A percentile compares a stretch with the other conserved stretches of the same genome.
Conservation (phyloP, 2,329 filamentous ascomycete species). For the Ophiocordyceps robertsii region DNA sequence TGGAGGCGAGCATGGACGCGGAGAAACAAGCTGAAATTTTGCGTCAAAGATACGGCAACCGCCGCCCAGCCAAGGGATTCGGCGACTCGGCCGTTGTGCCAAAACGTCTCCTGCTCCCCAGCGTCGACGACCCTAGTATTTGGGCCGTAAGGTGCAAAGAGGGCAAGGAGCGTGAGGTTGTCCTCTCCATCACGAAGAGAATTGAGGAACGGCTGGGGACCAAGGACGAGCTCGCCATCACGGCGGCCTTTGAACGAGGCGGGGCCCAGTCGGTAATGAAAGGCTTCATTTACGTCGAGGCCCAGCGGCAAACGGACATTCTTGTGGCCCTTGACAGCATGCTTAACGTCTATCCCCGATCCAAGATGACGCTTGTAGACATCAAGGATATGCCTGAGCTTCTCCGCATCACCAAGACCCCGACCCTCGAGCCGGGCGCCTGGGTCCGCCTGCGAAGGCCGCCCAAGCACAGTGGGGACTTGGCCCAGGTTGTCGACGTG, state of each 20-base stretch:
- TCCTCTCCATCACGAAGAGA: conserved; percentile 78
- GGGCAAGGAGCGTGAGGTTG: conserved; percentile 86
- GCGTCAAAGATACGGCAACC: conserved; percentile 77
- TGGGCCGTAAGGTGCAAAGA: conserved; percentile 90
- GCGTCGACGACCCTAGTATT: conserved; percentile 89
- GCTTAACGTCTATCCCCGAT: conserved; percentile 78
- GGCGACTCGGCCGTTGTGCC: conserved; percentile 67
- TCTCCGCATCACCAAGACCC: conserved; percentile 78
- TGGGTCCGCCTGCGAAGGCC: conserved; percentile 81
- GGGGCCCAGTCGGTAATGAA: conserved; percentile 68
- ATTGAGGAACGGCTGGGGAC: conserved; percentile 68
- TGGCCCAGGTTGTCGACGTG: conserved; percentile 85
- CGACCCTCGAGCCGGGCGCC: conserved; percentile 70
- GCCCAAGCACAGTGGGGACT: conserved; percentile 72
- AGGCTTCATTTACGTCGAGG: conserved; percentile 92
- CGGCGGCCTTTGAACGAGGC: conserved; percentile 82
- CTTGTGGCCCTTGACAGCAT: conserved; percentile 70
- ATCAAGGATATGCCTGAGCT: conserved; percentile 97
- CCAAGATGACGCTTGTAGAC: conserved; percentile 76
- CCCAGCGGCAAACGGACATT: conserved; percentile 75
- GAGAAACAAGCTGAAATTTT: conserved; percentile 84
- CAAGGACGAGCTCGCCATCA: conserved; percentile 72
- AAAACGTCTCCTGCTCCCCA: conserved; percentile 75
- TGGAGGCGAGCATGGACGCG: conserved; percentile 77
- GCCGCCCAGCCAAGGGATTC: conserved; percentile 49